Conservation (phyloP, 2,329 filamentous ascomycete genomes). For the Paraconiothyrium sp. region DNA sequence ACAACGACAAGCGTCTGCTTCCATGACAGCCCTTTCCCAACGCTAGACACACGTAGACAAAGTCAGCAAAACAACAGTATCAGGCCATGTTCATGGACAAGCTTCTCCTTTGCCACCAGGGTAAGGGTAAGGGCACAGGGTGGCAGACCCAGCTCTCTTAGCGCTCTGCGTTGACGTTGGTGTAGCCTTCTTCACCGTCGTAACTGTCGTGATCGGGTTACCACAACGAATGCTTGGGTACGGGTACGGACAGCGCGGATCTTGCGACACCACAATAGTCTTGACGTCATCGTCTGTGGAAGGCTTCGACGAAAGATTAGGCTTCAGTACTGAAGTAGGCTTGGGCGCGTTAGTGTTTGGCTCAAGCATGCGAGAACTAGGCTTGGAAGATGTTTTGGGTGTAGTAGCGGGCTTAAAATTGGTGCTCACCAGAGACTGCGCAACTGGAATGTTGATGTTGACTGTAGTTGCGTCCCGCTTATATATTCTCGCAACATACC, state of each 20-base stretch:
- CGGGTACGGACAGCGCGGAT: conserved; percentile 42
- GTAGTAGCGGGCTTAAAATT: background rate
- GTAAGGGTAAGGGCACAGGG: conserved; percentile 30
- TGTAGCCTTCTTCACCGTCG: conserved; percentile 17
- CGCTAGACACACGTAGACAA: background rate
- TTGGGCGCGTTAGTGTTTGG: background rate
- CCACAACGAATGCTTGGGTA: conserved; percentile 37
- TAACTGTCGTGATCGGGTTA: conserved; percentile 25
- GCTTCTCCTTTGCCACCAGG: conserved; percentile 9
- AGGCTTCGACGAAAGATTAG: background rate
- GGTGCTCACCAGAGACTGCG: conserved; percentile 3
- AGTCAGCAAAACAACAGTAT: conserved; percentile 9
- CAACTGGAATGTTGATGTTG: background rate
- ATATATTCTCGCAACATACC: background rate
- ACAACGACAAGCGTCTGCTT: conserved; percentile 19
- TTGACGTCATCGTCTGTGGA: conserved; percentile 10
- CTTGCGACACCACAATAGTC: conserved; percentile 23
- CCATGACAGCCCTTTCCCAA: conserved; percentile 11
- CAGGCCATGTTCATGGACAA: background rate
- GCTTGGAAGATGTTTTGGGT: conserved; percentile 8
- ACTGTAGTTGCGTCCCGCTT: background rate
- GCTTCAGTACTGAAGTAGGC: conserved; percentile 5
- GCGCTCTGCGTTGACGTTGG: conserved; percentile 6
- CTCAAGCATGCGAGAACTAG: background rate
- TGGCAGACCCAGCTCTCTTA: conserved; percentile 17